These are phyloP conservation scores for Aspergillus sclerotiicarbonarius DNA, from an alignment of 495 filamentous ascomycete species.

Conservation along the genomic window DNA sequence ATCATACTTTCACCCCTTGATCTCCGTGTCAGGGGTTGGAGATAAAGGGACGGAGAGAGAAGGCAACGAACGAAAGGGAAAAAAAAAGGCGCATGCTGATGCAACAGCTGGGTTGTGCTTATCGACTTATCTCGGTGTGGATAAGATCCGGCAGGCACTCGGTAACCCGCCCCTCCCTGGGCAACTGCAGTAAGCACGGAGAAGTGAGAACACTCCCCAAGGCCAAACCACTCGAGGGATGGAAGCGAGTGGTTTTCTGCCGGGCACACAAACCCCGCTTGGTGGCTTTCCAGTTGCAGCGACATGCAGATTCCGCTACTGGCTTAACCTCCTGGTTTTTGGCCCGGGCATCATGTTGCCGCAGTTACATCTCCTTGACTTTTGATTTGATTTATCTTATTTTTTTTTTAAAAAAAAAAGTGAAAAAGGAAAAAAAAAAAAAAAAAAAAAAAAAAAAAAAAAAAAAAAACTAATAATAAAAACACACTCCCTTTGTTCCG, in stretches of 20 bases:
- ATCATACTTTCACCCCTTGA: background rate
- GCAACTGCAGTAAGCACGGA: background rate
- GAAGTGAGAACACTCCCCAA: too few relatives aligned
- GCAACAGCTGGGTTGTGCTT: background rate
- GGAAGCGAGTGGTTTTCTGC: background rate
- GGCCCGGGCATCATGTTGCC: background rate
- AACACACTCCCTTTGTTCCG: background rate
- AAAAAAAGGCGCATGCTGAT: background rate
- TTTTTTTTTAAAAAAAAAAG: background rate
- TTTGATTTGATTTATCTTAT: background rate
- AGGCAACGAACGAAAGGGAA: background rate
- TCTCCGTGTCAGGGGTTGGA: background rate
- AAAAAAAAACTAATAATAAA: too few relatives aligned
- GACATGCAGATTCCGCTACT: conserved; percentile 5
- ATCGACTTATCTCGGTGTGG: background rate
- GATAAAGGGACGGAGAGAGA: too few relatives aligned
- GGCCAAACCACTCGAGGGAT: background rate
- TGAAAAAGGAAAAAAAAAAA: background rate
- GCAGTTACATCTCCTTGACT: background rate
- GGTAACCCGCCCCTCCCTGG: background rate
- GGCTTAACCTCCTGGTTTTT: background rate
- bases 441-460: too few relatives aligned
- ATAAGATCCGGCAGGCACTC: background rate
- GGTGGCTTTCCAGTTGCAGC: conserved; percentile 5
- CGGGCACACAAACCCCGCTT: background rate